A percentile compares a stretch with the other conserved stretches of the same genome.
phyloP scores from a whole-genome alignment of 345 rosid species.

The Salix suchowensis region DNA sequence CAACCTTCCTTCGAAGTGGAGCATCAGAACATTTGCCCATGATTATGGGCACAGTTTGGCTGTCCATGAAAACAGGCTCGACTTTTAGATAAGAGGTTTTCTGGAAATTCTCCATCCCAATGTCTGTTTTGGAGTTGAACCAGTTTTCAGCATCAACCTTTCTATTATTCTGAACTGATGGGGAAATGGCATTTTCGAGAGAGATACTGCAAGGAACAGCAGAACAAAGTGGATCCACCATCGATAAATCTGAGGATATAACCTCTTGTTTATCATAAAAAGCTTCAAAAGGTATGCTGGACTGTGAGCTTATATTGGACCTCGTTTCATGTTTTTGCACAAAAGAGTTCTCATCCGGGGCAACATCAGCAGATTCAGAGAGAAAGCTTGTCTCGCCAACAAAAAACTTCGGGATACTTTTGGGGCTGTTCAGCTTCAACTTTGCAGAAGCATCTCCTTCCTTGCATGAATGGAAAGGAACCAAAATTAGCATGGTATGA shows the following conservation, averaged over 20 bases:
- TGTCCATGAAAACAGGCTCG: constrained; percentile 15
- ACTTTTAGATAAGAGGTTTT: constrained; percentile 11
- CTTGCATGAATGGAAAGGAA: constrained; percentile 21
- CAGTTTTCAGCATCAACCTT: constrained; percentile 28
- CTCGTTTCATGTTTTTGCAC: constrained; percentile 23
- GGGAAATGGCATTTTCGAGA: constrained; percentile 25
- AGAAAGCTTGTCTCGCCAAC: constrained; percentile 52
- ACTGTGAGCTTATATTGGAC: constrained; percentile 33
- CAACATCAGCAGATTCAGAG: constrained; percentile 57
- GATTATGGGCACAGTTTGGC: constrained; percentile 16
- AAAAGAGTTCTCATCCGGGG: constrained; percentile 47
- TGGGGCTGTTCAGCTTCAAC: constrained; percentile 12
- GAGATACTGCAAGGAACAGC: constrained; percentile 66
- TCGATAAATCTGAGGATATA: constrained; percentile 35
- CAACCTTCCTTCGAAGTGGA: constrained; percentile 28
- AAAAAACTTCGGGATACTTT: constrained; percentile 29
- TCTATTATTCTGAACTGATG: constrained; percentile 14
- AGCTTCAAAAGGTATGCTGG: constrained; percentile 35
- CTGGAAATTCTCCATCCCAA: constrained; percentile 15
- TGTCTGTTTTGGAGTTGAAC: constrained; percentile 11
- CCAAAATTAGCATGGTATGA: not conserved
- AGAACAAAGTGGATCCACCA: constrained; percentile 65
- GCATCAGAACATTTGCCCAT: constrained; percentile 15
- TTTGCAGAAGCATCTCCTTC: constrained; percentile 30
- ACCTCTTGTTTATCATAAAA: constrained; percentile 35